These are phyloP conservation scores for Tolypocladium endophyticum DNA, from an alignment of 2,329 filamentous ascomycete species.

Conservation along the genomic window DNA sequence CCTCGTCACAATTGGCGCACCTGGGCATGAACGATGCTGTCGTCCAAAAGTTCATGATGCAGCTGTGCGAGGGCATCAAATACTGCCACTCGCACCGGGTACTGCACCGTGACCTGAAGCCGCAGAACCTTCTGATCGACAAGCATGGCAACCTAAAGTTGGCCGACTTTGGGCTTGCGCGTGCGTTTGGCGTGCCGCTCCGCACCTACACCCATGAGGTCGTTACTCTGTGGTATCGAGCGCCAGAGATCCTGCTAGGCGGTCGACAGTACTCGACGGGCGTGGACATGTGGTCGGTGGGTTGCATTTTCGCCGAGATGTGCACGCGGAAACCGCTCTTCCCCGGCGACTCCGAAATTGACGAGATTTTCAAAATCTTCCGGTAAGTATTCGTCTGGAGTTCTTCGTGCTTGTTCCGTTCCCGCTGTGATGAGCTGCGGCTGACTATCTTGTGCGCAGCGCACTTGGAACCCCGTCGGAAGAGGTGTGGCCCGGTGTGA, in stretches of 20 bases:
- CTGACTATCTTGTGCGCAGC: slow-evolving; percentile 24
- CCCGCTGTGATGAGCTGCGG: neutral
- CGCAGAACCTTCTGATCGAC: slow-evolving; percentile 82
- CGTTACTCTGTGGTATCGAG: slow-evolving; percentile 86
- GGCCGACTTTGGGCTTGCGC: slow-evolving; percentile 80
- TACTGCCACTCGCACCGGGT: slow-evolving; percentile 87
- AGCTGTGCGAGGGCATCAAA: slow-evolving; percentile 71
- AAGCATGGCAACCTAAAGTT: slow-evolving; percentile 81
- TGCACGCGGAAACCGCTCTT: slow-evolving; percentile 88
- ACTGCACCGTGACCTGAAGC: slow-evolving; percentile 80
- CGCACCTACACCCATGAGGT: slow-evolving; percentile 93
- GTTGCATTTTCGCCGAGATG: slow-evolving; percentile 95
- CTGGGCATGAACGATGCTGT: slow-evolving; percentile 69
- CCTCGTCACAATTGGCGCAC: slow-evolving; percentile 49
- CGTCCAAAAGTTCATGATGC: slow-evolving; percentile 88
- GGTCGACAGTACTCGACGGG: slow-evolving; percentile 88
- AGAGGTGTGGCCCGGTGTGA: slow-evolving; percentile 77
- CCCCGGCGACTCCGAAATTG: slow-evolving; percentile 68
- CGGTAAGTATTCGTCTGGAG: slow-evolving; percentile 39
- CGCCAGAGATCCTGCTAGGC: slow-evolving; percentile 82
- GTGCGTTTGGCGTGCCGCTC: slow-evolving; percentile 83
- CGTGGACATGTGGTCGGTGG: slow-evolving; percentile 92
- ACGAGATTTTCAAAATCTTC: slow-evolving; percentile 49
- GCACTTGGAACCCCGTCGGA: slow-evolving; percentile 77
- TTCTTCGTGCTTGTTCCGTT: neutral